Evolutionary conservation across 768 basidiomycete genomes (phyloP).

Genomic region (Xanthoconium stramineum): DNA sequence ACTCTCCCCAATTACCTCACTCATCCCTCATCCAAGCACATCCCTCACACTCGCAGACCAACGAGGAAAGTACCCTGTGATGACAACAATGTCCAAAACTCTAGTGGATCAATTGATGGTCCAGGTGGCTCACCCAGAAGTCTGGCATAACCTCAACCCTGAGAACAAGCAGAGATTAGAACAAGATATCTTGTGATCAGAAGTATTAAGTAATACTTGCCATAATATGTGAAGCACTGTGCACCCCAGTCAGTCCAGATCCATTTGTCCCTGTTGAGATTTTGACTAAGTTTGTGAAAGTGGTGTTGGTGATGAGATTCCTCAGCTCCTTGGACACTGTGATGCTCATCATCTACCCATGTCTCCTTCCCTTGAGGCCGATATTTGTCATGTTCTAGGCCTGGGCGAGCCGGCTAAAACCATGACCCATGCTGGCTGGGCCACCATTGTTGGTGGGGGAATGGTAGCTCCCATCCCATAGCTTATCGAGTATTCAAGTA

Average conservation of each 20-base stretch:
- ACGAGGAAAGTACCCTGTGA: conserved; percentile 46
- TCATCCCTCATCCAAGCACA: conserved; percentile 60
- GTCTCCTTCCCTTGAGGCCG: conserved; percentile 21
- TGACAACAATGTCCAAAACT: conserved; percentile 55
- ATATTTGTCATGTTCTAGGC: conserved; percentile 19
- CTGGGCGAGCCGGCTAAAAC: conserved; percentile 11
- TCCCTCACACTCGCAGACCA: conserved; percentile 49
- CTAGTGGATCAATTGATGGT: conserved; percentile 17
- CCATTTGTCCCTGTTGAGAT: conserved; percentile 40
- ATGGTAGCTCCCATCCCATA: conserved; percentile 70
- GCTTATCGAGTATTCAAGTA: conserved; percentile 73
- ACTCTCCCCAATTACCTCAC: conserved; percentile 50
- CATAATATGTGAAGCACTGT: neutral
- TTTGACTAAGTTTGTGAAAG: conserved; percentile 48
- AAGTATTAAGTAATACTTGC: conserved; percentile 24
- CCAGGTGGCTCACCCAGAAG: neutral
- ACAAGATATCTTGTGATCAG: neutral
- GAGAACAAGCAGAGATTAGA: neutral
- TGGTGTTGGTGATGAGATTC: conserved; percentile 42
- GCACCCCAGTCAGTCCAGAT: conserved; percentile 28
- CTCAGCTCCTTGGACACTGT: conserved; percentile 54
- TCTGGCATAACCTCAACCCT: conserved; percentile 6
- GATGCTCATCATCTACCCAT: conserved; percentile 28
- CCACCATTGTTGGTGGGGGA: conserved; percentile 37
- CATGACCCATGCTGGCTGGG: neutral